Evolutionary conservation across 1,284 basidiomycete genomes (phyloP).

Genomic region (Violaceomyces palustris): DNA sequence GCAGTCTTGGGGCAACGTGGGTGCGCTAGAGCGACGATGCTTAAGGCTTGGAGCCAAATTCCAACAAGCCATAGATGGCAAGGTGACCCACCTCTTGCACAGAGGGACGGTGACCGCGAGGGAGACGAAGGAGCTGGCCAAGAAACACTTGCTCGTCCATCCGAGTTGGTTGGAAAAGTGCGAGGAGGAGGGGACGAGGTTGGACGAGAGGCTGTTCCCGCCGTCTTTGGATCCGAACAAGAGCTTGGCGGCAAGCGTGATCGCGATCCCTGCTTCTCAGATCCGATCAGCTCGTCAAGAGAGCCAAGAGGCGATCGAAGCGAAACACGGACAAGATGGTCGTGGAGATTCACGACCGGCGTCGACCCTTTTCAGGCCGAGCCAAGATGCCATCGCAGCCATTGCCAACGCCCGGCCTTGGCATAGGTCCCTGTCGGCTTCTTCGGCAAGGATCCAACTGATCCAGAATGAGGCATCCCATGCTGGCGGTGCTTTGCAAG

Average conservation of each 20-base stretch:
- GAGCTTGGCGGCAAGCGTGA: conserved; percentile 14
- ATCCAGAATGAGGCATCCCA: no score
- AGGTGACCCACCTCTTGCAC: conserved; percentile 19
- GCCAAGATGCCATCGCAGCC: no score
- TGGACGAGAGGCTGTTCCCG: conserved; percentile 26
- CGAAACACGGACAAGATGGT: no score
- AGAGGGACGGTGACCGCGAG: conserved; percentile 8
- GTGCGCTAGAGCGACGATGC: no score
- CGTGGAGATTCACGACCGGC: no score
- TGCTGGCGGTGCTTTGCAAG: no score
- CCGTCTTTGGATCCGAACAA: conserved; percentile 14
- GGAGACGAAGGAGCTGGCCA: conserved; percentile 8
- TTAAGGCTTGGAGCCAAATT: conserved; percentile 21
- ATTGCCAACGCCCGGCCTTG: conserved; percentile 22
- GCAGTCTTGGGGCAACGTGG: no score
- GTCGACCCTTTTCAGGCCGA: no score
- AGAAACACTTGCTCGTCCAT: conserved; percentile 11
- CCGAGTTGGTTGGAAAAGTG: conserved; percentile 30
- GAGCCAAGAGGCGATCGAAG: no score
- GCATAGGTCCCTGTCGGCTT: conserved; percentile 25
- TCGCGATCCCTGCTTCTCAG: no score
- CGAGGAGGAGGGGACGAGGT: conserved; percentile 12
- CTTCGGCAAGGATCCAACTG: no score
- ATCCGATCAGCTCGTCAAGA: no score
- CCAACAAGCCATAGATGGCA: conserved; percentile 8